These are phyloP conservation scores for Saccharomyces hybrid DNA, from an alignment of 1,139 yeast genomes.

Conservation along the genomic window DNA sequence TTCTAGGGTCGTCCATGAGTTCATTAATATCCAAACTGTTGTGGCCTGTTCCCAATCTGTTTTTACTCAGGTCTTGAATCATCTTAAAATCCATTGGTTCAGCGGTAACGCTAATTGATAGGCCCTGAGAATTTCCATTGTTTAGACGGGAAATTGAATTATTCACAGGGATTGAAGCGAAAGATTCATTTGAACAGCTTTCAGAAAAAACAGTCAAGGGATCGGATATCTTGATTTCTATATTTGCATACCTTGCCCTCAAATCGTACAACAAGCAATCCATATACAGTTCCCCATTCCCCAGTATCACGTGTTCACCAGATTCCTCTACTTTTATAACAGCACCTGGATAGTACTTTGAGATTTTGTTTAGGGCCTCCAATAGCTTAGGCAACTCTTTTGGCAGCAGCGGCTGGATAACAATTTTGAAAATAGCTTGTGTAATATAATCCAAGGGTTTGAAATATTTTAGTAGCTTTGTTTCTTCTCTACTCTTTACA, in stretches of 20 bases:
- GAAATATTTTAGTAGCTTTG: constrained; percentile 29
- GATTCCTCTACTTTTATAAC: constrained; percentile 72
- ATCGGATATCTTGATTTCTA: constrained; percentile 76
- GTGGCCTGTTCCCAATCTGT: constrained; percentile 33
- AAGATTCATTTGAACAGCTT: constrained; percentile 61
- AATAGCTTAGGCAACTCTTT: constrained; percentile 68
- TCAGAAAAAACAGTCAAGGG: constrained; percentile 80
- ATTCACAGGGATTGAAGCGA: constrained; percentile 51
- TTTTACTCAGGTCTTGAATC: constrained; percentile 49
- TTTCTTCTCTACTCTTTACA: constrained; percentile 4
- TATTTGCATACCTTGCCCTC: constrained; percentile 48
- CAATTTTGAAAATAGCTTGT: constrained; percentile 66
- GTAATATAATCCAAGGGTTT: constrained; percentile 40
- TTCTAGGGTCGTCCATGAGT: constrained; percentile 34
- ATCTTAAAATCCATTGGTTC: constrained; percentile 62
- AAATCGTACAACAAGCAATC: constrained; percentile 81
- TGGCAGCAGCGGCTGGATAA: constrained; percentile 76
- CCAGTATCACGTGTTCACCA: constrained; percentile 77
- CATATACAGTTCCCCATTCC: constrained; percentile 82
- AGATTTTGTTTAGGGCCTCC: constrained; percentile 59
- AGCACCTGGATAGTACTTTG: constrained; percentile 59
- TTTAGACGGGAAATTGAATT: not conserved
- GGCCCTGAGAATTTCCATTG: constrained; percentile 45
- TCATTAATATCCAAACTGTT: constrained; percentile 5
- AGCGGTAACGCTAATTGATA: constrained; percentile 62